phyloP scores from a whole-genome alignment of 2,329 filamentous ascomycete species.

The Dactylellina leptospora region DNA sequence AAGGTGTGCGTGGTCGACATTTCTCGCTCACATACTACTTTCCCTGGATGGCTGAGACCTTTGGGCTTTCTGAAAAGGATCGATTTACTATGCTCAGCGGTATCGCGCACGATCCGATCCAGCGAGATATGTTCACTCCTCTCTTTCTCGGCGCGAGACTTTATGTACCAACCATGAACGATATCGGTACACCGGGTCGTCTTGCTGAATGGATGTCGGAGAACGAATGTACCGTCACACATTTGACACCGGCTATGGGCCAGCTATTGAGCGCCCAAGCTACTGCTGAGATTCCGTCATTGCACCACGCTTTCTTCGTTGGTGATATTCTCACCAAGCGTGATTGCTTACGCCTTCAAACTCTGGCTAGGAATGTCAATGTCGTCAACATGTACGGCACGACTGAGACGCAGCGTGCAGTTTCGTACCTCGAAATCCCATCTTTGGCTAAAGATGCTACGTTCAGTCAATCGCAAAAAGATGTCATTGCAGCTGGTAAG shows the following conservation, averaged over 20 bases:
- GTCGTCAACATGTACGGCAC: conserved; percentile 91
- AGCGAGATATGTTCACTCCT: conserved; percentile 85
- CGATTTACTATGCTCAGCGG: conserved; percentile 84
- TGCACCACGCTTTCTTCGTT: conserved; percentile 87
- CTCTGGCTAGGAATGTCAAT: conserved; percentile 75
- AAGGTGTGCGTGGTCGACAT: conserved; percentile 87
- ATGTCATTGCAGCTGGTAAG: conserved; percentile 81
- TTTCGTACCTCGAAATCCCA: conserved; percentile 83
- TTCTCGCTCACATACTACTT: conserved; percentile 88
- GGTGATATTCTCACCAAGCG: conserved; percentile 87
- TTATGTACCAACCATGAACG: conserved; percentile 79
- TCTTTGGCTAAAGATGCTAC: conserved; percentile 70
- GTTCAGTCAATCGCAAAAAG: conserved; percentile 64
- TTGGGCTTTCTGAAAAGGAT: conserved; percentile 75
- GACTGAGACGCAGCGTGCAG: conserved; percentile 82
- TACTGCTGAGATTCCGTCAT: conserved; percentile 75
- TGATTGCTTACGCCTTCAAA: conserved; percentile 80
- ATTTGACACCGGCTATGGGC: conserved; percentile 95
- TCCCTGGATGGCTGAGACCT: conserved; percentile 89
- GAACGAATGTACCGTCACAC: conserved; percentile 78
- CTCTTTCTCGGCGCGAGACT: conserved; percentile 84
- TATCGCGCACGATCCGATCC: conserved; percentile 79
- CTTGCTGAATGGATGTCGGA: conserved; percentile 88
- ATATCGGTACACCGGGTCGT: conserved; percentile 80
- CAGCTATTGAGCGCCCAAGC: conserved; percentile 91